Conservation (phyloP, 805 yeast species). For the Lachancea lanzarotensis region DNA sequence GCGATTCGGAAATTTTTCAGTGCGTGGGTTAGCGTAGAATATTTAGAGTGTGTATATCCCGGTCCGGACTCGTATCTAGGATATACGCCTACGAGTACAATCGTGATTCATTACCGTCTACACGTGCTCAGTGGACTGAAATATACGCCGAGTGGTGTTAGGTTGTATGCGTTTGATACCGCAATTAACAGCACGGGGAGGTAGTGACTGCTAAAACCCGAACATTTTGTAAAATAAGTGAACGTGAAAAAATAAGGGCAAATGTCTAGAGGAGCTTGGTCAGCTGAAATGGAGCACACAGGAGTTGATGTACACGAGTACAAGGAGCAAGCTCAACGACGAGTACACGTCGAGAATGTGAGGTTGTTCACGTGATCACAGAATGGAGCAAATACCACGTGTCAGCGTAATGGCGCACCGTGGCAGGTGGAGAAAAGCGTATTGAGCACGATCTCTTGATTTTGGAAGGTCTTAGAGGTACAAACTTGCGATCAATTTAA, state of each 20-base stretch:
- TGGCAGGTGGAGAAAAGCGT: too few relatives aligned
- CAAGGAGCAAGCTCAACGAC: too few relatives aligned
- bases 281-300: too few relatives aligned
- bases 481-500: too few relatives aligned
- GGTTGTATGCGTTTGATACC: conserved; percentile 16
- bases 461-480: too few relatives aligned
- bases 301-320: too few relatives aligned
- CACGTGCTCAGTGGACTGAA: conserved; percentile 15
- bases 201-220: conserved; percentile 12
- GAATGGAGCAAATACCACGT: too few relatives aligned
- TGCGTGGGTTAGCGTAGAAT: conserved; percentile 2
- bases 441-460: too few relatives aligned
- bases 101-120: not conserved
- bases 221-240: conserved; percentile 1
- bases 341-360: too few relatives aligned
- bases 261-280: not conserved
- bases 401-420: too few relatives aligned
- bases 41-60: not conserved
- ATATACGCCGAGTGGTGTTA: conserved; percentile 20
- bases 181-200: conserved; percentile 16
- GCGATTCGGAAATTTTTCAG: not conserved
- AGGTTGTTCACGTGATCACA: too few relatives aligned
- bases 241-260: not conserved
- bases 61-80: not conserved
- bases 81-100: not conserved